Conservation (phyloP, 1,139 yeast species). For the Scheffersomyces titani region DNA sequence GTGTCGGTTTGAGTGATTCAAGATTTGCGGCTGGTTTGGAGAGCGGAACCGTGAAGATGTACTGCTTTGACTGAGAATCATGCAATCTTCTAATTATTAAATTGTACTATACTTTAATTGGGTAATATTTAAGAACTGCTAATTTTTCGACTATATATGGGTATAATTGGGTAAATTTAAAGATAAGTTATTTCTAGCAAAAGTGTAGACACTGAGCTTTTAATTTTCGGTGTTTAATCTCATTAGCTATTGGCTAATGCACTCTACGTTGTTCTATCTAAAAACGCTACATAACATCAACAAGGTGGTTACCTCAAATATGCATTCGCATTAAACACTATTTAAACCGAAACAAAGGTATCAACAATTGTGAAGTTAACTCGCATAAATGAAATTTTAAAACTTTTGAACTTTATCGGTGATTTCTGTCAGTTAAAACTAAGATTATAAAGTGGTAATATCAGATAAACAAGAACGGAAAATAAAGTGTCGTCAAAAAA, state of each 20-base stretch:
- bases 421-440: background rate
- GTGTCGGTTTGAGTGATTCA: constrained; percentile 89
- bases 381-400: background rate
- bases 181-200: background rate
- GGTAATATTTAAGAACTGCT: background rate
- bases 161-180: background rate
- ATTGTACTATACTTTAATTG: background rate
- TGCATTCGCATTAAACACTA: background rate
- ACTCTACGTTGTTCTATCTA: background rate
- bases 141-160: background rate
- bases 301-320: background rate
- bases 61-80: constrained; percentile 60
- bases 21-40: constrained; percentile 89
- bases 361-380: background rate
- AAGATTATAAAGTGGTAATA: background rate
- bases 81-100: background rate
- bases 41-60: constrained; percentile 79
- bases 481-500: background rate
- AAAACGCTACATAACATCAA: background rate
- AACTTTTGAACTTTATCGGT: background rate
- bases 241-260: no score
- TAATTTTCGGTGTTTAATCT: background rate
- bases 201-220: background rate
- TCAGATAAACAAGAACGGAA: background rate
- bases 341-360: background rate